These are phyloP conservation scores for Phytophthora tubulina DNA, from an alignment of 352 stramenopile genomes.

Conservation along the genomic window DNA sequence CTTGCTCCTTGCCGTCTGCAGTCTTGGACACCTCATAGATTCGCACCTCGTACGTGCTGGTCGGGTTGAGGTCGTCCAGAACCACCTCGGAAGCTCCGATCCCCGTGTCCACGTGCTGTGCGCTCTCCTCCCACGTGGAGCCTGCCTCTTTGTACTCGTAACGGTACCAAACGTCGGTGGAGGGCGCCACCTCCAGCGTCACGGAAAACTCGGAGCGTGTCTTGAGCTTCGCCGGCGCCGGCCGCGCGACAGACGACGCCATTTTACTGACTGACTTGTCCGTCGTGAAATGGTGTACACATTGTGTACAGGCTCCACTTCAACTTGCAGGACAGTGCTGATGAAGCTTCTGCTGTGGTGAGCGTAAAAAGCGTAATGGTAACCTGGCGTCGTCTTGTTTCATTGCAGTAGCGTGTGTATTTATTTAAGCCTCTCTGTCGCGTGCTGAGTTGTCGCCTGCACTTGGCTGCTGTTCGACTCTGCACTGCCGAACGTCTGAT, in stretches of 20 bases:
- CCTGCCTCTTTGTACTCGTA: conserved; percentile 81
- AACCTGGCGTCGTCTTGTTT: not conserved
- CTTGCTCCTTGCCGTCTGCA: conserved; percentile 46
- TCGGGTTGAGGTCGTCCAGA: conserved; percentile 89
- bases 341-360: too few species aligned
- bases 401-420: conserved; percentile 36
- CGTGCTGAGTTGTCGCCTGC: conserved; percentile 7
- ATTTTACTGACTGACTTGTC: conserved; percentile 12
- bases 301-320: not conserved
- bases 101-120: conserved; percentile 53
- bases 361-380: too few species aligned
- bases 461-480: conserved; percentile 11
- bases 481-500: conserved; percentile 15
- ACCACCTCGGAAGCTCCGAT: conserved; percentile 57
- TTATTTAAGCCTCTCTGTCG: conserved; percentile 35
- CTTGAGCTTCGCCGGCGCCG: conserved; percentile 77
- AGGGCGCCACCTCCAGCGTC: conserved; percentile 65
- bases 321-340: too few species aligned
- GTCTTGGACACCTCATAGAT: conserved; percentile 67
- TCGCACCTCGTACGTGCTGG: conserved; percentile 89
- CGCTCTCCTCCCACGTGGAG: conserved; percentile 47
- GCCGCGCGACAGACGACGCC: conserved; percentile 31
- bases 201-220: conserved; percentile 85
- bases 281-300: not conserved
- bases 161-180: conserved; percentile 53